Evolutionary conservation across 495 filamentous ascomycete species (phyloP), one percentile per base, ranked within the genome.

Genomic region (Tuber aestivum): DNA sequence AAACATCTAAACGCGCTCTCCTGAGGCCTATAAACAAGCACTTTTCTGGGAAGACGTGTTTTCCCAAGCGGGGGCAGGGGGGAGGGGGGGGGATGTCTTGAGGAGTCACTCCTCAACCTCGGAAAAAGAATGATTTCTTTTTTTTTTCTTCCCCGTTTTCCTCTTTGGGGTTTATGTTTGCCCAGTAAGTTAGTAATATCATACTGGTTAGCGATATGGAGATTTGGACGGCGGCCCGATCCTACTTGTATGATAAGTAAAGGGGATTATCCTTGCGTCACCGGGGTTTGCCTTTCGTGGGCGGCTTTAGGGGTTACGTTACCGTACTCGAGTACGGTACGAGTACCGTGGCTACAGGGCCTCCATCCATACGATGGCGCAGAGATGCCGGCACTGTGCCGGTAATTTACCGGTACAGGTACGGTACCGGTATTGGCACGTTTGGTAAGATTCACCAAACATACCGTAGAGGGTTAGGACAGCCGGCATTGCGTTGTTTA

Each of bases 261-360:
- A 65, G 35, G 56, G 56, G 56, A 65, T 65, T 18, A 65, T 65
- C 56, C 56, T 65, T 65, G 56, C 56, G 56, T 65, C 56, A 65
- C 56, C 9, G 14, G 27, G 56, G 32, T 14, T 2, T 65, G 32
- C 32, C 27, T 18, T 0, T 35, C 8, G 4, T 35, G 12, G 27
- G 56, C 14, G 12, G 56, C 14, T 9, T 32, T 16, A 61, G 50
- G 45, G 50, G n/a, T 61, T 48, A 21, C 3, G 5, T 6, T 48
- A 23, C 45, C 4, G 45, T 48, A n/a, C n/a, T n/a, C n/a, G n/a
- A n/a, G n/a, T 16, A 45, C 44, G 6, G 16, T 40, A 40, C 38
- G 3, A 7, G 38, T 40, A 40, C 38, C 38, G 38, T n/a, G n/a
- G n/a, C n/a, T n/a, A n/a, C n/a, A n/a, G n/a, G n/a, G n/a, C n/a